Conservation (phyloP, 2,329 filamentous ascomycete species). For the Pezicula rhizophila region DNA sequence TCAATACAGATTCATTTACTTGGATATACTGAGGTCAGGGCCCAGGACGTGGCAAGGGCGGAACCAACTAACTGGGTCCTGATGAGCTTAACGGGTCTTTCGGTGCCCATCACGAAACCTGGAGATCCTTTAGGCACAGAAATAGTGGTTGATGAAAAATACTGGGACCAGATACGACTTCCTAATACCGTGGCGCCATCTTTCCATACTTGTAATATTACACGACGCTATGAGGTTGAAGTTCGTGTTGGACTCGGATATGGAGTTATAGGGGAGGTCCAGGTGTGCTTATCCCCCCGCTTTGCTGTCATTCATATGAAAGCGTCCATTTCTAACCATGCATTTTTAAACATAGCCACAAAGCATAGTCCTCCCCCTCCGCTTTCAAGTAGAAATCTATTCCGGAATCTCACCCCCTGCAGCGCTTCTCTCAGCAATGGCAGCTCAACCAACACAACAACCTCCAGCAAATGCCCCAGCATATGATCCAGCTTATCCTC, state of each 20-base stretch:
- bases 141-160: constrained; percentile 57
- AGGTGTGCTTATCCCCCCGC: constrained; percentile 13
- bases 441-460: constrained; percentile 24
- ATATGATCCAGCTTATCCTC: constrained; percentile 50
- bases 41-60: constrained; percentile 65
- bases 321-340: constrained; percentile 8
- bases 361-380: constrained; percentile 70
- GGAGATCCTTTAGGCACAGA: constrained; percentile 57
- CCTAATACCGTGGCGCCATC: constrained; percentile 83
- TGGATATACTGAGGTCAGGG: constrained; percentile 71
- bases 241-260: constrained; percentile 73
- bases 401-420: constrained; percentile 81
- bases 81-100: constrained; percentile 63
- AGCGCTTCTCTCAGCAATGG: constrained; percentile 64
- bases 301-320: background rate
- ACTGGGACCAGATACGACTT: constrained; percentile 69
- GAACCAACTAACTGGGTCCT: constrained; percentile 75
- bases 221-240: constrained; percentile 76
- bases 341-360: constrained; percentile 48
- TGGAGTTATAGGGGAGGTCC: constrained; percentile 47
- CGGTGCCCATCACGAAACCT: constrained; percentile 61
- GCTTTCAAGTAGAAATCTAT: constrained; percentile 74
- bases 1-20: constrained; percentile 78
- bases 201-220: constrained; percentile 85
- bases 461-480: constrained; percentile 21